phyloP scores from a whole-genome alignment of 805 yeast species.

The Candida cerambycidarum region DNA sequence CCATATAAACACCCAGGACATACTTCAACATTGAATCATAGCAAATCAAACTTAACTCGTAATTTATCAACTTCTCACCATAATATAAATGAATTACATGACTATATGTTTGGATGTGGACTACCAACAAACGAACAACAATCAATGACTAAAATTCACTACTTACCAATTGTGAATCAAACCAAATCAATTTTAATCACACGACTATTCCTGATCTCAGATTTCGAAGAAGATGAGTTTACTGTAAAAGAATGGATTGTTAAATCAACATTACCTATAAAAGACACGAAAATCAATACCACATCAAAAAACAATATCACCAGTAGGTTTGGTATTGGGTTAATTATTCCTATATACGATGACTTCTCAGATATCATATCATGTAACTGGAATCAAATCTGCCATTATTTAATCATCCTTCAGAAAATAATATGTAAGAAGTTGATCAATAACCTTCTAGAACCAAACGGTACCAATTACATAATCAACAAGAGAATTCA shows the following conservation, averaged over 20 bases:
- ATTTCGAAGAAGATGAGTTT: conserved; percentile 15
- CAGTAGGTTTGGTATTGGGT: conserved; percentile 47
- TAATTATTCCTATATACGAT: conserved; percentile 47
- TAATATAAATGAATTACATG: conserved; percentile 44
- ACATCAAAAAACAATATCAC: conserved; percentile 20
- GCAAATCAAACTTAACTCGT: conserved; percentile 6
- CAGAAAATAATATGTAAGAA: conserved; percentile 42
- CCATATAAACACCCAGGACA: too few species aligned
- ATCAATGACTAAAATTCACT: conserved; percentile 47
- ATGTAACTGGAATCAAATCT: conserved; percentile 50
- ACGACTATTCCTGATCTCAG: conserved; percentile 42
- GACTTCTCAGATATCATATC: conserved; percentile 39
- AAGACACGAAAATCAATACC: conserved; percentile 19
- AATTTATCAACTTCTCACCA: conserved; percentile 37
- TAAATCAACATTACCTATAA: conserved; percentile 36
- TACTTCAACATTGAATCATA: too few species aligned
- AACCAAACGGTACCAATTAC: conserved; percentile 7
- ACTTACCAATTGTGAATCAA: conserved; percentile 42
- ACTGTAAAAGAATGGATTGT: conserved; percentile 38
- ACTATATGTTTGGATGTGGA: conserved; percentile 59
- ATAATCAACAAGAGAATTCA: conserved; percentile 32
- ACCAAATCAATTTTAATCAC: conserved; percentile 45
- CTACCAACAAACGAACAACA: conserved; percentile 48
- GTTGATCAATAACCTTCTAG: conserved; percentile 26
- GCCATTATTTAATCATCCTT: conserved; percentile 37